Evolutionary conservation across 2,329 filamentous ascomycete genomes (phyloP), one percentile per base, ranked within the genome.

Genomic region (Monilinia fructicola): DNA sequence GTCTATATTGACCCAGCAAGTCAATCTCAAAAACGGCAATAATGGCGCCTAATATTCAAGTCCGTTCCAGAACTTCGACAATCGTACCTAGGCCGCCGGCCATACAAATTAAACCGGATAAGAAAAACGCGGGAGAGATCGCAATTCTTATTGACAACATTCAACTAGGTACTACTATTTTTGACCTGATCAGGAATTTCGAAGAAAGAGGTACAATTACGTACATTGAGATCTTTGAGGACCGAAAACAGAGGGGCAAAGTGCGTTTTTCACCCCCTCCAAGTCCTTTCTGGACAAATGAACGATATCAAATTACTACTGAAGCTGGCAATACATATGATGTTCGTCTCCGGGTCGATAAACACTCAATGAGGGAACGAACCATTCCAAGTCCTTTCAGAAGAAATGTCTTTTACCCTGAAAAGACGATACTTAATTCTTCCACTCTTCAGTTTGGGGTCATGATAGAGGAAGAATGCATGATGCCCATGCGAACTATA

Each of bases 361-460:
- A 42, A n/a, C 40, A 7, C 14, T n/a, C 31, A 21, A 56, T n/a
- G 31, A 42, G n/a, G 44, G 44, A 38, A 28, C 35, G 26, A 2
- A n/a, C 18, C 16, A 40, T 67, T 4, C 46, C 31, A 38, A 64
- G 76, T 63, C 74, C 75, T 2, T 67, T 74, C 23, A 72, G 72
- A 46, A 68, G 71, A n/a, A 70, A 70, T 11, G 58, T 75, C 1
- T 72, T 64, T 9, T 76, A 78, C 54, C 76, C 76, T 1, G 66
- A 73, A 28, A 73, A 74, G 26, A 76, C 83, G 74, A 78, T 73
- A 14, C 69, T 87, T 1, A 72, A 75, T 1, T 79, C 83, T 1
- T 72, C 74, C 2, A 78, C 77, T 0, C 72, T 92, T 2, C 81
- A 86, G n/a, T 89, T 92, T 71, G 90, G 90, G 0, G 79, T 86